These are phyloP conservation scores for Echium plantagineum DNA, from an alignment of 257 asterid species.

Conservation along the genomic window DNA sequence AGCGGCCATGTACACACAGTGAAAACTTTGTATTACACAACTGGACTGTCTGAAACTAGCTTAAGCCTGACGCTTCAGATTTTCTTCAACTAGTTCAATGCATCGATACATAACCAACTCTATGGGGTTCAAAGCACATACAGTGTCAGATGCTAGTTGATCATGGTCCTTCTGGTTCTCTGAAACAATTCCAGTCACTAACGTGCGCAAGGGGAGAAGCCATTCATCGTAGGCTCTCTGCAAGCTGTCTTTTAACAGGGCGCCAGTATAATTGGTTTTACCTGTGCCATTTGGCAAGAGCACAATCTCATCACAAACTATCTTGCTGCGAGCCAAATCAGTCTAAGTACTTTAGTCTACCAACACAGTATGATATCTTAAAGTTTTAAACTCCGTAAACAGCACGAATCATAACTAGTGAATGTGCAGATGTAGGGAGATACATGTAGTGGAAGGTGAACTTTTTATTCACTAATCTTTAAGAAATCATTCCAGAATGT, in stretches of 20 bases:
- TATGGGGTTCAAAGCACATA: constrained; percentile 61
- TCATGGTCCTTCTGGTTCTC: constrained; percentile 25
- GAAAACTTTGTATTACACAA: not conserved
- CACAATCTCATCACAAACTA: not conserved
- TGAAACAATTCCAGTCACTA: constrained; percentile 35
- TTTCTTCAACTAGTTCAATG: constrained; percentile 65
- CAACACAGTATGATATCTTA: no score
- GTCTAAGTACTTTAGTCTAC: no score
- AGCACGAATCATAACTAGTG: not conserved
- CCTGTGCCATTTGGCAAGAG: constrained; percentile 34
- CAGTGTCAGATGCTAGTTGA: constrained; percentile 16
- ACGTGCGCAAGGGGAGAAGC: constrained; percentile 73
- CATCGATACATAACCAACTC: constrained; percentile 70
- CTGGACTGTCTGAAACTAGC: not conserved
- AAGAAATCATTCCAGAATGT: not conserved
- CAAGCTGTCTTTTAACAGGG: constrained; percentile 42
- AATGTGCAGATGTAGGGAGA: not conserved
- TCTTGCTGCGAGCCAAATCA: no score
- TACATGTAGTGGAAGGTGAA: not conserved
- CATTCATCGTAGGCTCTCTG: constrained; percentile 48
- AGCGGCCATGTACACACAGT: not conserved
- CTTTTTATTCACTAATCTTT: not conserved
- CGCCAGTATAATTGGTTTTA: constrained; percentile 48
- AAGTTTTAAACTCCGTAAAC: no score
- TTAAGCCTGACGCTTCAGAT: constrained; percentile 22